Percentiles rank a stretch among this genome's conserved stretches.
Conservation (phyloP, 164 flowering plant genomes). For the Protea cynaroides region DNA sequence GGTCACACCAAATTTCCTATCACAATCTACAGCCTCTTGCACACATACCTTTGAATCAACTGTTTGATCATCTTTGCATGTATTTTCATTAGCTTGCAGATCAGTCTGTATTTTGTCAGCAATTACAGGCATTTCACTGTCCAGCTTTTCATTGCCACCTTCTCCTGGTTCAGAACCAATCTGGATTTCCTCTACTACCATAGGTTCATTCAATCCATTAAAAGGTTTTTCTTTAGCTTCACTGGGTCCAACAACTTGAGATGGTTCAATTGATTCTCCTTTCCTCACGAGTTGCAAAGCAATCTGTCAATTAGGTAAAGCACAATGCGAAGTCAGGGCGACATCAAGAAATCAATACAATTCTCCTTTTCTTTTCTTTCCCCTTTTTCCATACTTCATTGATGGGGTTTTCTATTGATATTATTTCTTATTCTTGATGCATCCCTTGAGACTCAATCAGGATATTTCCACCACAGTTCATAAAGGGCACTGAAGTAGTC, state of each 20-base stretch:
- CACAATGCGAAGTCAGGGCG: background rate
- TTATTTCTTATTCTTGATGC: too few relatives aligned
- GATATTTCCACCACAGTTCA: too few relatives aligned
- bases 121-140: slow-evolving; percentile 14
- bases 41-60: slow-evolving; percentile 35
- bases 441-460: too few relatives aligned
- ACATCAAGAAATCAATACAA: slow-evolving; percentile 1
- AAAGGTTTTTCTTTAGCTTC: slow-evolving; percentile 20
- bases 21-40: too few relatives aligned
- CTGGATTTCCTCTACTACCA: slow-evolving; percentile 13
- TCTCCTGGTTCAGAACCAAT: slow-evolving; percentile 23
- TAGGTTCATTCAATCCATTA: slow-evolving; percentile 17
- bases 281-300: slow-evolving; percentile 81
- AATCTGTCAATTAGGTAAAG: slow-evolving; percentile 42
- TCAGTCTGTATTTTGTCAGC: slow-evolving; percentile 14
- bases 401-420: too few relatives aligned
- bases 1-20: too few relatives aligned
- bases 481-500: background rate
- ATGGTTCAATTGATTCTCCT: slow-evolving; percentile 36
- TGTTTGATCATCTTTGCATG: slow-evolving; percentile 19
- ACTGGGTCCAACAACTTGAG: slow-evolving; percentile 17
- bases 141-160: slow-evolving; percentile 7
- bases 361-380: background rate
- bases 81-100: slow-evolving; percentile 15
- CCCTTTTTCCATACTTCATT: too few relatives aligned